These are phyloP conservation scores for Massariosphaeria phaeospora DNA, from an alignment of 495 filamentous ascomycete species.

Conservation along the genomic window DNA sequence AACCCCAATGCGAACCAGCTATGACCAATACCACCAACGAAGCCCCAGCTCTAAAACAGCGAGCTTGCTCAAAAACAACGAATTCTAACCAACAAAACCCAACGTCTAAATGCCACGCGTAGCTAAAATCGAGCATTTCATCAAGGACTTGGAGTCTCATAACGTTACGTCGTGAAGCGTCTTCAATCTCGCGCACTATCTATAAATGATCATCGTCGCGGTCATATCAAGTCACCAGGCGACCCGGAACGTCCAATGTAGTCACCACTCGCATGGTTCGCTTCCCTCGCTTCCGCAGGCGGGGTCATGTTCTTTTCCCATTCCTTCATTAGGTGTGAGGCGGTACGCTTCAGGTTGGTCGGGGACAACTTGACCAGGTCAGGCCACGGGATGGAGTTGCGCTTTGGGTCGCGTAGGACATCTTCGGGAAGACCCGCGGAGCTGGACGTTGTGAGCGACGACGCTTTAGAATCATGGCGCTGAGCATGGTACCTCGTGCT, in stretches of 20 bases:
- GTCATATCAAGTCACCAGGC: conserved; percentile 9
- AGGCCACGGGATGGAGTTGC: conserved; percentile 65
- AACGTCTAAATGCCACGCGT: neutral
- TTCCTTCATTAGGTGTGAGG: conserved; percentile 68
- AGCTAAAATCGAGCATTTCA: conserved; percentile 17
- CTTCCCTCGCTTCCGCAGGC: conserved; percentile 20
- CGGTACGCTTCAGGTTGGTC: conserved; percentile 62
- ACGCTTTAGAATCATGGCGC: conserved; percentile 23
- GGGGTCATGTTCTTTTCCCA: conserved; percentile 58
- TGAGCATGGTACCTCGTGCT: conserved; percentile 28
- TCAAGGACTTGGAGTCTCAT: conserved; percentile 16
- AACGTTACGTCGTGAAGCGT: conserved; percentile 13
- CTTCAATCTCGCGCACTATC: neutral
- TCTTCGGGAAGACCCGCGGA: conserved; percentile 19
- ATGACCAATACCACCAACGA: too few relatives aligned
- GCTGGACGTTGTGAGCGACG: conserved; percentile 22
- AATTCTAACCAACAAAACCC: too few relatives aligned
- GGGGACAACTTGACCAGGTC: conserved; percentile 60
- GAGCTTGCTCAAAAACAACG: too few relatives aligned
- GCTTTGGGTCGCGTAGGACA: conserved; percentile 34
- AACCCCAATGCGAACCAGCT: too few relatives aligned
- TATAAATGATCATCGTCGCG: conserved; percentile 3
- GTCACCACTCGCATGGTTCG: conserved; percentile 22
- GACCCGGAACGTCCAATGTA: conserved; percentile 28
- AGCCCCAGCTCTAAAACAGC: too few relatives aligned